A percentile compares a stretch with the other conserved stretches of the same genome.
Evolutionary conservation across 352 stramenopile species (phyloP).

Genomic region (Aphanomyces stellatus): DNA sequence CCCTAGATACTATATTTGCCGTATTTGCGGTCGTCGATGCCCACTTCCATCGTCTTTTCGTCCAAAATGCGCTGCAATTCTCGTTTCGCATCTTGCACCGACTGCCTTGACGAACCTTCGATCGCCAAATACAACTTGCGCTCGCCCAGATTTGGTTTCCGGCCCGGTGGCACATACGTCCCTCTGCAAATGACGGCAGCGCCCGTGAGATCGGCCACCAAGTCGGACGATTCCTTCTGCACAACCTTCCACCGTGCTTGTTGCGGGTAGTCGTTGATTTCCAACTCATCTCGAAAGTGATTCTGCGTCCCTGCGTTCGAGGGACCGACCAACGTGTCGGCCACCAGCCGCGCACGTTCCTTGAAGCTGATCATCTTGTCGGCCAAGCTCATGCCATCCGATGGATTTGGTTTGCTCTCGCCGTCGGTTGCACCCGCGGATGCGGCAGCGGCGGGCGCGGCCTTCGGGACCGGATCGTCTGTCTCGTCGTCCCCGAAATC

Average conservation of each 20-base stretch:
- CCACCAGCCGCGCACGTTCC: not conserved
- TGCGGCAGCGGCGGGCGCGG: too few relatives aligned
- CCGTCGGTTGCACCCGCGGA: constrained; percentile 22
- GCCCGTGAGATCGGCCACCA: constrained; percentile 82
- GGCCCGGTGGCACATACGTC: constrained; percentile 79
- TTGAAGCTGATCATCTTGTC: constrained; percentile 12
- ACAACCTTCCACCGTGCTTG: constrained; percentile 84
- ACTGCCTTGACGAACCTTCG: constrained; percentile 55
- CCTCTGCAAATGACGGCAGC: constrained; percentile 83
- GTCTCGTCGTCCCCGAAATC: constrained; percentile 56
- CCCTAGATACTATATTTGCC: constrained; percentile 83
- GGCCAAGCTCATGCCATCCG: constrained; percentile 25
- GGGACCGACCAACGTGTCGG: not conserved
- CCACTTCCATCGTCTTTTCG: constrained; percentile 84
- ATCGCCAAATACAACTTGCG: constrained; percentile 85
- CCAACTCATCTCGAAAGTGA: constrained; percentile 85
- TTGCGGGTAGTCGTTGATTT: constrained; percentile 93
- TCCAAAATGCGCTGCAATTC: constrained; percentile 84
- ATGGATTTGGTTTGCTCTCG: constrained; percentile 22
- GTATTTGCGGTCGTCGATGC: constrained; percentile 72
- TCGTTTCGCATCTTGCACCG: constrained; percentile 64
- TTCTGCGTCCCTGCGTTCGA: not conserved
- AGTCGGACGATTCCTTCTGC: constrained; percentile 80
- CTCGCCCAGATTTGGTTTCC: constrained; percentile 75
- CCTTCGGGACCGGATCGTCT: constrained; percentile 33